Percentiles rank a stretch among this genome's conserved stretches.
Conservation (phyloP, 1,284 basidiomycete genomes). For the Rhizoctonia solani region DNA sequence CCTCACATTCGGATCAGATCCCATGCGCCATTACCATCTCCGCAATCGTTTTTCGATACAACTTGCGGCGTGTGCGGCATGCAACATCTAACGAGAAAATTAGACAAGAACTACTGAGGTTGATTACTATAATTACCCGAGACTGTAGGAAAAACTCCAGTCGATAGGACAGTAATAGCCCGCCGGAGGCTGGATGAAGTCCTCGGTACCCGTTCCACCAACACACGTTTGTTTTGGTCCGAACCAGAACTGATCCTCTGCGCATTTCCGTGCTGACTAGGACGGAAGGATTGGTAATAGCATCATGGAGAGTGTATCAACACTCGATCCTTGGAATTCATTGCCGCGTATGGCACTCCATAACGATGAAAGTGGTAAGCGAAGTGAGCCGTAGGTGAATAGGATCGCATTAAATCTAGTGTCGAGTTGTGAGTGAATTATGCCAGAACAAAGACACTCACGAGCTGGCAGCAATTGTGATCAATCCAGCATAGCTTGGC, state of each 20-base stretch:
- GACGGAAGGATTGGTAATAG: not conserved
- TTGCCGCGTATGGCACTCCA: not conserved
- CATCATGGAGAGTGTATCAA: not conserved
- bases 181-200: not conserved
- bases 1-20: conserved; percentile 15
- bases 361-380: not conserved
- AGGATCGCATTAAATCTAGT: not conserved
- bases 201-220: not conserved
- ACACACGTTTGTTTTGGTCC: conserved; percentile 16
- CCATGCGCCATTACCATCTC: conserved; percentile 16
- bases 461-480: not conserved
- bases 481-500: not conserved
- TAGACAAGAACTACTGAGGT: not conserved
- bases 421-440: not conserved
- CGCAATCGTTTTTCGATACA: not conserved
- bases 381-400: not conserved
- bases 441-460: not conserved
- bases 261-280: not conserved
- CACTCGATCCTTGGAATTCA: not conserved
- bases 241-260: conserved; percentile 19
- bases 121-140: not conserved
- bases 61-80: not conserved
- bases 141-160: conserved; percentile 2
- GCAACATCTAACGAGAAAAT: not conserved
- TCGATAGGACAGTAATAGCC: conserved; percentile 22